These are phyloP conservation scores for Acorus calamus DNA, from an alignment of 106 monocot species.

Conservation along the genomic window DNA sequence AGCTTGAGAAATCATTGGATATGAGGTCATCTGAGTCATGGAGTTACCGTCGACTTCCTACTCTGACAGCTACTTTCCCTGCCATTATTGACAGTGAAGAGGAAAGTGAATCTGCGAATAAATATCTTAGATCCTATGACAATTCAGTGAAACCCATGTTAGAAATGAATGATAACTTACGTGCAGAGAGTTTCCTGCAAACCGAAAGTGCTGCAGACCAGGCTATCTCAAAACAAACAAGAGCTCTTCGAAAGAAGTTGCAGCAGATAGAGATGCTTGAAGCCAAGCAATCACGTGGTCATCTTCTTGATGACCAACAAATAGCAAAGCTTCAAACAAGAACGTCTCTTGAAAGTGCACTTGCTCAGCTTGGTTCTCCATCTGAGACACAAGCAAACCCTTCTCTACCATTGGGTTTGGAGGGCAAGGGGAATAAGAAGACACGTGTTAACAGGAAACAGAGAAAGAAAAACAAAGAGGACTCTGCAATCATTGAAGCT, in stretches of 20 bases:
- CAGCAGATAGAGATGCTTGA: conserved; percentile 99
- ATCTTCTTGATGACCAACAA: conserved; percentile 86
- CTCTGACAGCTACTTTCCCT: conserved; percentile 76
- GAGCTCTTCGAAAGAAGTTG: conserved; percentile 80
- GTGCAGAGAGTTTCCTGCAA: conserved; percentile 45
- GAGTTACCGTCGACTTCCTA: conserved; percentile 79
- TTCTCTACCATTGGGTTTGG: conserved; percentile 13
- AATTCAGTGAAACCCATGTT: conserved; percentile 15
- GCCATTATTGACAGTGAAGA: conserved; percentile 63
- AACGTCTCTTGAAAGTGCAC: conserved; percentile 38
- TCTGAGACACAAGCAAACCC: conserved; percentile 20
- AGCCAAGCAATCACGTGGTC: conserved; percentile 46
- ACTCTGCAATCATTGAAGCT: conserved; percentile 20
- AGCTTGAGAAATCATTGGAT: conserved; percentile 76
- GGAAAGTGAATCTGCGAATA: conserved; percentile 32
- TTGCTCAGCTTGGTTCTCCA: conserved; percentile 68
- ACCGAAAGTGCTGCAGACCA: conserved; percentile 33
- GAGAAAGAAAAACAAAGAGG: conserved; percentile 54
- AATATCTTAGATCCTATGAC: conserved; percentile 24
- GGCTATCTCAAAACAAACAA: conserved; percentile 64
- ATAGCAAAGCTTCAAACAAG: conserved; percentile 68
- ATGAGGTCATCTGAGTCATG: conserved; percentile 72
- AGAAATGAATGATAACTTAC: conserved; percentile 17
- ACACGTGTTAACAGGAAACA: conserved; percentile 41
- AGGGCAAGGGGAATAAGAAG: conserved; percentile 49